Evolutionary conservation across 805 yeast species (phyloP).

Genomic region (Schwanniomyces pseudopolymorphus): DNA sequence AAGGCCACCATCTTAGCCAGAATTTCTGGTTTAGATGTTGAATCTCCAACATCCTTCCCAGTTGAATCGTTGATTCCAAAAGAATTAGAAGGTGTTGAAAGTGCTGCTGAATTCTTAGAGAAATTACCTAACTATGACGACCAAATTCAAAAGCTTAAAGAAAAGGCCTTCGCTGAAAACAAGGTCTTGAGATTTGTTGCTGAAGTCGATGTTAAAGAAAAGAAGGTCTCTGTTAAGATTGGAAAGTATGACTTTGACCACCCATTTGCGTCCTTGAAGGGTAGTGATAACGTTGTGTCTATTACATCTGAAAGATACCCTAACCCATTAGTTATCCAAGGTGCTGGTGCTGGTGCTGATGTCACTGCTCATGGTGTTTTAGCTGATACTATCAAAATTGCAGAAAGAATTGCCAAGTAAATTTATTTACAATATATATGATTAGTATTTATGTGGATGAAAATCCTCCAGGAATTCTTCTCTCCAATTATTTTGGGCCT

Average conservation of each 20-base stretch:
- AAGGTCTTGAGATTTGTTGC: conserved; percentile 95
- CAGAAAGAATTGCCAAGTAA: conserved; percentile 69
- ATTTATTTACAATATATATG: conserved; percentile 4
- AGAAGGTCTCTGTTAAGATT: conserved; percentile 79
- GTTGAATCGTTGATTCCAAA: conserved; percentile 92
- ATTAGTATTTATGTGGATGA: conserved; percentile 5
- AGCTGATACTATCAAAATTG: conserved; percentile 89
- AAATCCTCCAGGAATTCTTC: conserved; percentile 10
- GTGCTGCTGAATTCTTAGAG: conserved; percentile 76
- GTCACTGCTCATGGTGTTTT: conserved; percentile 81
- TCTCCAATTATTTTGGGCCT: conserved; percentile 54
- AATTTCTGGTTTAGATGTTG: conserved; percentile 80
- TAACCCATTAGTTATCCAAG: conserved; percentile 92
- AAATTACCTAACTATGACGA: conserved; percentile 81
- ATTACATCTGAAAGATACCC: conserved; percentile 89
- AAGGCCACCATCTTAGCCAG: conserved; percentile 96
- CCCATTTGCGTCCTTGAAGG: conserved; percentile 94
- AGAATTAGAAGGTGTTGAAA: conserved; percentile 68
- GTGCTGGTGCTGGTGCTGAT: conserved; percentile 91
- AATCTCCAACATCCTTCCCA: conserved; percentile 88
- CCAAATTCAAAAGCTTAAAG: conserved; percentile 74
- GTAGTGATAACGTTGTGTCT: conserved; percentile 93
- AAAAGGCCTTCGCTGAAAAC: conserved; percentile 75
- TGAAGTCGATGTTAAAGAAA: conserved; percentile 72
- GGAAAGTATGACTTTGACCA: conserved; percentile 84